Evolutionary conservation across 441 rosid species (phyloP).

Genomic region (Jatropha podagrica): DNA sequence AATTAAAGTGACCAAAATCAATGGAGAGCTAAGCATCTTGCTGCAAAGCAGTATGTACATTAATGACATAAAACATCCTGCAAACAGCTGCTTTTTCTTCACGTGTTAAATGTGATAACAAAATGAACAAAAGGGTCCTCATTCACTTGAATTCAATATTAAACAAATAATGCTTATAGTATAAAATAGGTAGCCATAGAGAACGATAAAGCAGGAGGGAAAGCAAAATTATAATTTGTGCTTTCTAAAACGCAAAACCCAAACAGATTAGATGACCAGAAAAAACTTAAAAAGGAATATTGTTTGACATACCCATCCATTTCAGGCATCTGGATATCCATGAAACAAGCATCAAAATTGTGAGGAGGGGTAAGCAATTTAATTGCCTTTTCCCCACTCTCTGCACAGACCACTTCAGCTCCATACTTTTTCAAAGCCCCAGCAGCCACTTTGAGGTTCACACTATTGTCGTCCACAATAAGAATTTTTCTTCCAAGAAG

Average conservation of each 20-base stretch:
- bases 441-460: slow-evolving; percentile 85
- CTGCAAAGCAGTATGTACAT: background rate
- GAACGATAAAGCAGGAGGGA: background rate
- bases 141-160: background rate
- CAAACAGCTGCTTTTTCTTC: background rate
- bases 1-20: background rate
- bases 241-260: background rate
- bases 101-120: background rate
- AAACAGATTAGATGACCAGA: background rate
- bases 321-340: slow-evolving; percentile 98
- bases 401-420: slow-evolving; percentile 74
- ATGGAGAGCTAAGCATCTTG: background rate
- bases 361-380: slow-evolving; percentile 69
- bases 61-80: background rate
- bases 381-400: slow-evolving; percentile 65
- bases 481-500: slow-evolving; percentile 74
- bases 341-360: slow-evolving; percentile 89
- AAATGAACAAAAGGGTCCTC: background rate
- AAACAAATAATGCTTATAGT: background rate
- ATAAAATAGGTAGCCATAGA: background rate
- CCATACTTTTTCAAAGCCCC: slow-evolving; percentile 89
- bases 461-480: slow-evolving; percentile 76
- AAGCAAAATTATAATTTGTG: too few relatives aligned
- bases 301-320: slow-evolving; percentile 80
- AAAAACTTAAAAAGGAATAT: slow-evolving; percentile 5